A percentile compares a stretch with the other conserved stretches of the same genome.
phyloP scores from a whole-genome alignment of 2,329 filamentous ascomycete species.

The Neonectria coccinea region DNA sequence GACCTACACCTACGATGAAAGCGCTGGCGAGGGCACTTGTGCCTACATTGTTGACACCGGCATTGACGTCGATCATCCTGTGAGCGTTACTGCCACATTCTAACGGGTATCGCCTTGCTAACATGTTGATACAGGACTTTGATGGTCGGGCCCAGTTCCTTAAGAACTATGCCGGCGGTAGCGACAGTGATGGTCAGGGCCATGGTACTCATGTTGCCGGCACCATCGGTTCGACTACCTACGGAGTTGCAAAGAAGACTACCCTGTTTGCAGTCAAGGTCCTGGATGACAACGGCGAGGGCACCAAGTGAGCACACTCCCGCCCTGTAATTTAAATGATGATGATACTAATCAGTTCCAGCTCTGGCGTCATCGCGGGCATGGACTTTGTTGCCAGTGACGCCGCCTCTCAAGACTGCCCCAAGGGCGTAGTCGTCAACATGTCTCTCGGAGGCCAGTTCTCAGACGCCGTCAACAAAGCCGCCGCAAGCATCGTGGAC shows the following conservation, averaged over 20 bases:
- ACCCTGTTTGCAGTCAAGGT: constrained; percentile 61
- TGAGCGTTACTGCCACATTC: constrained; percentile 38
- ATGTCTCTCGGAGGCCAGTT: constrained; percentile 63
- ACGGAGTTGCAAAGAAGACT: constrained; percentile 58
- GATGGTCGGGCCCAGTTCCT: constrained; percentile 50
- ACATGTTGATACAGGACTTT: constrained; percentile 43
- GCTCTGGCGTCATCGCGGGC: constrained; percentile 58
- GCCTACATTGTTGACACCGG: constrained; percentile 62
- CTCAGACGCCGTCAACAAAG: no score
- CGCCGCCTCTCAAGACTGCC: constrained; percentile 50
- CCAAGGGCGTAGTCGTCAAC: constrained; percentile 63
- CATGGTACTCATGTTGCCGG: constrained; percentile 57
- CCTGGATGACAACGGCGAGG: constrained; percentile 51
- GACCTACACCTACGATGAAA: constrained; percentile 54
- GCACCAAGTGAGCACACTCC: constrained; percentile 39
- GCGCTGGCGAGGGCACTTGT: constrained; percentile 56
- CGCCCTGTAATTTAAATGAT: no score
- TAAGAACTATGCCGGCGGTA: constrained; percentile 44
- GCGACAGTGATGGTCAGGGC: constrained; percentile 50
- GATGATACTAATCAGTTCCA: constrained; percentile 20
- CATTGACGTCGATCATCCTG: constrained; percentile 53
- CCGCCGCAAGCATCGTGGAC: no score
- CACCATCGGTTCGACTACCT: constrained; percentile 49
- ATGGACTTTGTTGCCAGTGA: constrained; percentile 59
- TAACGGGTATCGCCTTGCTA: background rate